Evolutionary conservation across 306 rosid species (phyloP).

Genomic region (Dalbergia oliveri): DNA sequence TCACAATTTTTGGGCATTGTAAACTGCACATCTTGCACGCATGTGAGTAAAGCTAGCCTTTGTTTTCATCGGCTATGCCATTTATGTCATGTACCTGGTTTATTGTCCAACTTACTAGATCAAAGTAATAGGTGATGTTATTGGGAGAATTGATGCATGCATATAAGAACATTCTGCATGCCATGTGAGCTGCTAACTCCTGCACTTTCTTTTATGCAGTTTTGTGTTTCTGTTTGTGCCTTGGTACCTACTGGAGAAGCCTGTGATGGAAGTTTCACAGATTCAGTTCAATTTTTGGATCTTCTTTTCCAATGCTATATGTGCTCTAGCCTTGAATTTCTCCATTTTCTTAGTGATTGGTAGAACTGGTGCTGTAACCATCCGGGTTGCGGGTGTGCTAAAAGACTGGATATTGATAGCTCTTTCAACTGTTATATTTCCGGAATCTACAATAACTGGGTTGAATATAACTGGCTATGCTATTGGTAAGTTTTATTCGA

Average conservation of each 20-base stretch:
- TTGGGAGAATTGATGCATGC: not conserved
- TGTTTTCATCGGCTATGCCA: slow-evolving; percentile 1
- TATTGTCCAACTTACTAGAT: not conserved
- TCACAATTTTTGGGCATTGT: not conserved
- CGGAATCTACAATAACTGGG: slow-evolving; percentile 82
- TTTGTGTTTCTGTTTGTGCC: slow-evolving; percentile 81
- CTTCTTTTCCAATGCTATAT: slow-evolving; percentile 84
- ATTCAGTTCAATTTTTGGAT: slow-evolving; percentile 85
- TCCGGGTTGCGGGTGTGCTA: slow-evolving; percentile 89
- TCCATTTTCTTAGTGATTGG: slow-evolving; percentile 90
- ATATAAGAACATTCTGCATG: not conserved
- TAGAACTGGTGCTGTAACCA: slow-evolving; percentile 91
- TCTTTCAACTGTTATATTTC: slow-evolving; percentile 86
- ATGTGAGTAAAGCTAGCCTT: not conserved
- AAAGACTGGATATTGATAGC: slow-evolving; percentile 95
- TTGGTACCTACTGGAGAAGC: slow-evolving; percentile 84
- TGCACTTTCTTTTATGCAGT: slow-evolving; percentile 57
- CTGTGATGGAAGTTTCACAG: slow-evolving; percentile 73
- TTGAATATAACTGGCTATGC: slow-evolving; percentile 88
- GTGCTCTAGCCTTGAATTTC: slow-evolving; percentile 91
- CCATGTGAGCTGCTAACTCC: slow-evolving; percentile 24
- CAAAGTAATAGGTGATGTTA: not conserved
- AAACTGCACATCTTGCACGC: slow-evolving; percentile 1
- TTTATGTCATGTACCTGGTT: not conserved
- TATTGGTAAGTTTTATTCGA: slow-evolving; percentile 60